A percentile compares a stretch with the other conserved stretches of the same genome.
Conservation (phyloP, 768 basidiomycete genomes). For the Rhizopogon roseolus region DNA sequence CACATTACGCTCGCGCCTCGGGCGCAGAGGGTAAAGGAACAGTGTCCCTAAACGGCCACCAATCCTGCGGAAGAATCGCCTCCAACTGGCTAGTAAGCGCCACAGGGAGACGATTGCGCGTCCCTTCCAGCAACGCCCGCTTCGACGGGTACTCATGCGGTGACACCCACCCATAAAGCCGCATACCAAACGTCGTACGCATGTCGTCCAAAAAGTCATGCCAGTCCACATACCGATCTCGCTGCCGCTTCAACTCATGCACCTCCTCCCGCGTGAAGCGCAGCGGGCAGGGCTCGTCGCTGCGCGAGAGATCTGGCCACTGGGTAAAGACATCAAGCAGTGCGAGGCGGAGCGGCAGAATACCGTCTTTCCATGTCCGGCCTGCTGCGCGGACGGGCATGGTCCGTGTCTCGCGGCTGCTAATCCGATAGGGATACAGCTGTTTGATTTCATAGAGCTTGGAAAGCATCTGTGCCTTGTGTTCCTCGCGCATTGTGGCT, state of each 20-base stretch:
- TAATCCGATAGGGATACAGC: slow-evolving; percentile 10
- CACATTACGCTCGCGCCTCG: slow-evolving; percentile 3
- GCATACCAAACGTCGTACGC: slow-evolving; percentile 10
- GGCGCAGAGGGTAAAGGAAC: slow-evolving; percentile 1
- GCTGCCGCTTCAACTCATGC: slow-evolving; percentile 4
- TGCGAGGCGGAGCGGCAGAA: slow-evolving; percentile 11
- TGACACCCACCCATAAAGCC: slow-evolving; percentile 11
- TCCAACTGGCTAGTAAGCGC: slow-evolving; percentile 10
- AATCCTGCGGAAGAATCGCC: slow-evolving; percentile 10
- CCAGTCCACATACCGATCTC: slow-evolving; percentile 12
- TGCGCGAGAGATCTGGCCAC: slow-evolving; percentile 6
- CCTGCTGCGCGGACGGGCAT: slow-evolving; percentile 13
- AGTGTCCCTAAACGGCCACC: slow-evolving; percentile 13
- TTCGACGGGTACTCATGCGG: slow-evolving; percentile 10
- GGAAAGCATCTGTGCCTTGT: slow-evolving; percentile 11
- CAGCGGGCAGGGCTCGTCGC: slow-evolving; percentile 10
- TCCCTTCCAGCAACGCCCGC: slow-evolving; percentile 9
- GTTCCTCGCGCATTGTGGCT: slow-evolving; percentile 5
- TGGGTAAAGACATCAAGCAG: slow-evolving; percentile 7
- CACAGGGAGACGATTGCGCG: slow-evolving; percentile 6
- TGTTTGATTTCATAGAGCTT: slow-evolving; percentile 14
- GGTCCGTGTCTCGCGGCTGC: slow-evolving; percentile 5
- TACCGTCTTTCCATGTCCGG: slow-evolving; percentile 13
- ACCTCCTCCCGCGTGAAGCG: slow-evolving; percentile 13
- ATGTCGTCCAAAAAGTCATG: slow-evolving; percentile 11